Evolutionary conservation across 306 rosid species (phyloP), one percentile per base, ranked within the genome.

Genomic region (Aeschynomene evenia): DNA sequence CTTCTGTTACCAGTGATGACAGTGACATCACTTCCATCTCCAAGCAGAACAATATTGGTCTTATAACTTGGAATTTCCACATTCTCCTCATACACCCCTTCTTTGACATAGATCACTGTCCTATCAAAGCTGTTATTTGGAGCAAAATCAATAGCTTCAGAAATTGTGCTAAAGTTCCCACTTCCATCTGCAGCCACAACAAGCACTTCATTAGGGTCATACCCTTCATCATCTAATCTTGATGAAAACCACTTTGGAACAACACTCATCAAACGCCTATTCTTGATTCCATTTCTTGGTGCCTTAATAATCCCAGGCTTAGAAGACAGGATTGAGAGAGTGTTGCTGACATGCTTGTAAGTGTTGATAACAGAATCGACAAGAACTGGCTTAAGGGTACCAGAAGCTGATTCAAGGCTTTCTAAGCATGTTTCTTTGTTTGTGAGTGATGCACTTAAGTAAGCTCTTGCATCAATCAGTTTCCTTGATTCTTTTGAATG

Each of bases 381-480:
- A 1, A 91, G 74, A 48, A 51, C 57, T 45, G 82, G 82, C 82
- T 88, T 91, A 55, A 84, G 57, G 33, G 90, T 75, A 55, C 97
- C 97, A 1, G 92, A 81, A 19, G 90, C 86, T 26, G 90, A 81
- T 18, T 84, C 90, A 0, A 85, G 63, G 31, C 95, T 90, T 70
- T 91, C 95, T 56, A 91, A 55, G 71, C 97, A 91, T 3, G 97
- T 91, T 85, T 73, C 70, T 77, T 86, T 88, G 86, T 91, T 88
- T 71, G 95, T 88, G 12, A 91, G 84, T 15, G 97, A 84, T 71
- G 95, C 97, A 72, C 97, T 91, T 10, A 91, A 90, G 54, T 84
- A 91, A 3, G 85, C 59, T 70, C 81, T 86, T 18, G 97, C 86
- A 77, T 86, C 92, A 18, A 72, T 72, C 9, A 86, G 39, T 3